phyloP scores from a whole-genome alignment of 768 basidiomycete genomes.

The Trametes cingulata region DNA sequence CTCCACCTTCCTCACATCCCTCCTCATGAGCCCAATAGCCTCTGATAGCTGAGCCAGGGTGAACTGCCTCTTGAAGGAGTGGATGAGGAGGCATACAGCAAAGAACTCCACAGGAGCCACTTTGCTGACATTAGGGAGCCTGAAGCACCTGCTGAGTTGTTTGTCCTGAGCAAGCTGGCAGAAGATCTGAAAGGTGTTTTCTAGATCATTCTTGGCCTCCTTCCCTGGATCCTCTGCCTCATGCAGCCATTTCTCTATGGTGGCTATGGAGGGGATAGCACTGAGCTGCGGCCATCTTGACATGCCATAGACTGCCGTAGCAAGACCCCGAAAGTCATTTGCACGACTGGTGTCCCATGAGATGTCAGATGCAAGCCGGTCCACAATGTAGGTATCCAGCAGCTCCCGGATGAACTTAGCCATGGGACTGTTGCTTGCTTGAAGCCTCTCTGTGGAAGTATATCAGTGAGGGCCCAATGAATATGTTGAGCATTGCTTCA shows the following conservation, averaged over 20 bases:
- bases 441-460: conserved; percentile 55
- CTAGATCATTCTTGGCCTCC: conserved; percentile 36
- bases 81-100: conserved; percentile 54
- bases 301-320: conserved; percentile 34
- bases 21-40: conserved; percentile 54
- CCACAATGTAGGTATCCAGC: conserved; percentile 45
- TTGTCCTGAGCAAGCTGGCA: conserved; percentile 43
- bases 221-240: conserved; percentile 30
- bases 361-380: conserved; percentile 36
- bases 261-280: conserved; percentile 10
- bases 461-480: neutral
- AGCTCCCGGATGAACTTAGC: conserved; percentile 61
- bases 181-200: conserved; percentile 49
- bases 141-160: conserved; percentile 39
- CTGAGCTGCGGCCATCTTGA: conserved; percentile 27
- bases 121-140: conserved; percentile 39
- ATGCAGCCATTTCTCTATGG: conserved; percentile 31
- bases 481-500: neutral
- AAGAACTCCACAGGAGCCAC: conserved; percentile 74
- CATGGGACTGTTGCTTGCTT: conserved; percentile 61
- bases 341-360: conserved; percentile 41
- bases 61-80: conserved; percentile 44
- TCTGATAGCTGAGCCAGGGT: conserved; percentile 42
- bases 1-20: conserved; percentile 52
- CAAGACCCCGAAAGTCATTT: conserved; percentile 38